A percentile compares a stretch with the other conserved stretches of the same genome.
phyloP scores from a whole-genome alignment of 495 filamentous ascomycete species.

The Aspergillus asperescens region DNA sequence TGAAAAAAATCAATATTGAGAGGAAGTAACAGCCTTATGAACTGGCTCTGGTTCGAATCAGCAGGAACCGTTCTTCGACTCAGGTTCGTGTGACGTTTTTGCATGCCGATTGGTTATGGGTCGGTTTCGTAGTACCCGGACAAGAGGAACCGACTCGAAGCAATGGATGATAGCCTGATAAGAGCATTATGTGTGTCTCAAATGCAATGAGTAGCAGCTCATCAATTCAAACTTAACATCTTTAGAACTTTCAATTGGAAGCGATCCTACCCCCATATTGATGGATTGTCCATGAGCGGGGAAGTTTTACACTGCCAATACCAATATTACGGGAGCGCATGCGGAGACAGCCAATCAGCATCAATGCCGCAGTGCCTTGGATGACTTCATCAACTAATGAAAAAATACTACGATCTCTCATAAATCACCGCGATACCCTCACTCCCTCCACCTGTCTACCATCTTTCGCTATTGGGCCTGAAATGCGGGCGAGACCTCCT shows the following conservation, averaged over 20 bases:
- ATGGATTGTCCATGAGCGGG: too few relatives aligned
- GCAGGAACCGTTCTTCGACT: constrained; percentile 1
- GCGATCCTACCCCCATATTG: too few relatives aligned
- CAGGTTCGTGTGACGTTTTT: not conserved
- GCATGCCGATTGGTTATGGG: not conserved
- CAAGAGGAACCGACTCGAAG: too few relatives aligned
- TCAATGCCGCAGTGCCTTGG: not conserved
- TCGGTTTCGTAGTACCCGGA: too few relatives aligned
- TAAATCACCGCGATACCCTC: not conserved
- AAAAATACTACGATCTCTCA: constrained; percentile 1
- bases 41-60: not conserved
- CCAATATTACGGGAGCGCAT: not conserved
- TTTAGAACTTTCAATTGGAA: too few relatives aligned
- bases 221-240: too few relatives aligned
- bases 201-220: too few relatives aligned
- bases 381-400: constrained; percentile 7
- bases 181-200: too few relatives aligned
- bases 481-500: not conserved
- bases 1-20: not conserved
- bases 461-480: not conserved
- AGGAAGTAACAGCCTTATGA: not conserved
- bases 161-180: too few relatives aligned
- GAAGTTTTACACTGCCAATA: too few relatives aligned
- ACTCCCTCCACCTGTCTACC: not conserved
- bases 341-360: not conserved